A percentile compares a stretch with the other conserved stretches of the same genome.
Evolutionary conservation across 805 yeast genomes (phyloP).

Genomic region (Candida broadrunensis): DNA sequence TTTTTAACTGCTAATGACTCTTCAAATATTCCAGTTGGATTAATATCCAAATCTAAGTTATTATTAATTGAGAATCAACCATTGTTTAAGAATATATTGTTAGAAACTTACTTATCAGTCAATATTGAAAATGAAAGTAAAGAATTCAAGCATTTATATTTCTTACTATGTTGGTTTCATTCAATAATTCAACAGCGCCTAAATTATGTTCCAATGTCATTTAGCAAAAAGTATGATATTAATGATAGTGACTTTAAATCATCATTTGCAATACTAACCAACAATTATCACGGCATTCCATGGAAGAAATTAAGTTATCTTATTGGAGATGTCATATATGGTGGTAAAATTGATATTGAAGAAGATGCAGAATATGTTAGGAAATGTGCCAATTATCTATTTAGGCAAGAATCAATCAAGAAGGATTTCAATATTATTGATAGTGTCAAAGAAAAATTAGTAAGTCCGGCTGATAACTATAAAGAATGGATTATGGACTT

Average conservation of each 20-base stretch:
- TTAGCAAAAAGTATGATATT: constrained; percentile 60
- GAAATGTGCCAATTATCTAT: constrained; percentile 34
- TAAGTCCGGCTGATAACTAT: constrained; percentile 51
- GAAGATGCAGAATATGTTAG: constrained; percentile 39
- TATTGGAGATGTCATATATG: constrained; percentile 58
- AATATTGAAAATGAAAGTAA: constrained; percentile 22
- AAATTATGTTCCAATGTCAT: constrained; percentile 62
- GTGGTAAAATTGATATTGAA: constrained; percentile 53
- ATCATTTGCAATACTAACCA: constrained; percentile 43
- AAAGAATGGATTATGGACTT: constrained; percentile 48
- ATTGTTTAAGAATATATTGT: constrained; percentile 51
- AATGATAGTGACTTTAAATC: constrained; percentile 67
- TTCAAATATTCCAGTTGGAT: constrained; percentile 50
- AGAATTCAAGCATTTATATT: constrained; percentile 48
- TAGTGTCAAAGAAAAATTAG: constrained; percentile 16
- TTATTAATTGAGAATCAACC: constrained; percentile 61
- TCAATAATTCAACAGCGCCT: constrained; percentile 57
- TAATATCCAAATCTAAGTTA: constrained; percentile 54
- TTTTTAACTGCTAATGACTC: constrained; percentile 62
- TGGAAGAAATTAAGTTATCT: constrained; percentile 52
- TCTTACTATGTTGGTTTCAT: constrained; percentile 70
- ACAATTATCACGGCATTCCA: constrained; percentile 42
- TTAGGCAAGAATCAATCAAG: constrained; percentile 38
- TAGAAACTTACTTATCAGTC: constrained; percentile 29
- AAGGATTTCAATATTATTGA: constrained; percentile 40